Evolutionary conservation across 192 early-diverging fungal genomes (phyloP), one percentile per base, ranked within the genome.

Genomic region (Podila horticola): DNA sequence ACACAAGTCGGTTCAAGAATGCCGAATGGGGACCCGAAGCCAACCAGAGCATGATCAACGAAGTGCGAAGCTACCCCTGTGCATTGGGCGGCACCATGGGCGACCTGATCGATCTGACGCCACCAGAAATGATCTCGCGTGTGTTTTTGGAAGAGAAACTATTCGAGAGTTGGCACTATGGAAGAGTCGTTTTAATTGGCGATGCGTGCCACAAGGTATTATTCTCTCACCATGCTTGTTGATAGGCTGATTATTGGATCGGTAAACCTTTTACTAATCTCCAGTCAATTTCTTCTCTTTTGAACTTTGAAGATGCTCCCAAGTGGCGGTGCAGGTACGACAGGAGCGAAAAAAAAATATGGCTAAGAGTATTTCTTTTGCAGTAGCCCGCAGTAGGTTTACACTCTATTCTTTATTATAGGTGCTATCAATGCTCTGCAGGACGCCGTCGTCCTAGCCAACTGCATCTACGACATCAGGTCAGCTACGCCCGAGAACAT

Each of bases 71-170:
- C 59, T 61, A 31, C 15, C 59, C 59, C 59, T 31, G 26, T 33
- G 30, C 59, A 13, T 19, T 61, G 17, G 59, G 59, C 7, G 52
- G 59, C 5, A 61, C 59, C 30, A 61, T 61, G 59, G 30, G 59
- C 6, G 59, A 61, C 59, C 59, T 61, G 26, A 61, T 61, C 30
- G 29, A 61, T 61, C 28, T 19, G 22, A 61, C 59, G 11, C 59
- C 59, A 2, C 28, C 59, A 17, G 30, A 61, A 28, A 34, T 28
- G 59, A 61, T 61, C 26, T 61, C 59, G 4, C 26, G 30, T 7
- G 59, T 61, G 59, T 61, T 61, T 20, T 13, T 61, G 59, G 59
- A 61, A 31, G 59, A 61, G 26, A 61, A 61, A 24, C 29, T 61
- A 0, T 61, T 61, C 17, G 59, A 61, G 8, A 61, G 6, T 31